Base-by-base conservation (phyloP, 306 rosid genomes). In the Prunus armeniaca region DNA sequence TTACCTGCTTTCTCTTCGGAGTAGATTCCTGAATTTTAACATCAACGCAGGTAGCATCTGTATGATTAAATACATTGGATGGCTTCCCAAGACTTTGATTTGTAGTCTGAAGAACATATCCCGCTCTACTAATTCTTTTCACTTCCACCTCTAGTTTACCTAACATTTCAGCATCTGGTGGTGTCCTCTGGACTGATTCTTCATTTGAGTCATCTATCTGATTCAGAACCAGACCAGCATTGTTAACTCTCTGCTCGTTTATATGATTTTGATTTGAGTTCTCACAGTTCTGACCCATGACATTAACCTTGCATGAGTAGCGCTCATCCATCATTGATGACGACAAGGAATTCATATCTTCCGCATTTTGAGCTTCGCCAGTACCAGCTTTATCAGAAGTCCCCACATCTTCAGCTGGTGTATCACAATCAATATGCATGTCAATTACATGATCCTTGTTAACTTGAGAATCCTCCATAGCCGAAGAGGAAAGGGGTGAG, bases 1-100 rank as follows among this genome's bases (percentile, higher is more conserved):
- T 76, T 78, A 90, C 93, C 86, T 4, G 0, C 38, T 83, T 81
- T 51, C 66, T 78, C 62, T 77, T 85, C 45, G 78, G 54, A 71
- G 72, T 75, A 76, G 82, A 68, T n/a, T 83, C 81, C 60, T 69
- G 28, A 69, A 69, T 32, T 15, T 25, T 71, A 71, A 69, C 76
- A 65, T 71, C 54, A 30, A 45, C 77, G 24, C 34, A 28, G 3
- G 38, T 27, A 66, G 73, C 81, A 66, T 25, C 58, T 72, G 24
- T 80, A 34, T 49, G 15, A 61, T 73, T 32, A 50, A 68, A 72
- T 49, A 71, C 74, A 70, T 49, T 76, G 27, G 80, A 49, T 65
- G 79, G 60, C 77, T 52, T 74, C 55, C 71, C 77, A 43, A 73
- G 55, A 67, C 58, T 68, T 38, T 51, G 52, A 71, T 83, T 83